Base-by-base conservation (phyloP, 1,284 basidiomycete genomes). In the Coriolopsis trogii region DNA sequence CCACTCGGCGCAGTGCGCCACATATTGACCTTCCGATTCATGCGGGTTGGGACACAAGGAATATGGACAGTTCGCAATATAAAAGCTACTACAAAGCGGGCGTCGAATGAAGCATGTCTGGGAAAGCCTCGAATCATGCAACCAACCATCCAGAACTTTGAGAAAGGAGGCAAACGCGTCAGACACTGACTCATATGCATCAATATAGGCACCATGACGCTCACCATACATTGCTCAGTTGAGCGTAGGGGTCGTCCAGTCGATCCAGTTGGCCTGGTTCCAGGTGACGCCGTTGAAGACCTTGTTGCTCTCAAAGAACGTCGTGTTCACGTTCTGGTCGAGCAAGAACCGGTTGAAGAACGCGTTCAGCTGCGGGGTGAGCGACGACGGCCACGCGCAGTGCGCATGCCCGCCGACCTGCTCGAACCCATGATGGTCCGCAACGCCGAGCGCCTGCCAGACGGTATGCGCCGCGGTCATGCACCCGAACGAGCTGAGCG, bases 271-370 rank as follows among this genome's bases (percentile, higher is more conserved):
- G 23, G 70, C 52, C 25, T 69, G 60, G 30, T 69, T 73, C 59
- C 73, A 80, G 8, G 68, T 67, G 28, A 71, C 67, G 29, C 69
- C 68, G 55, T 74, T 72, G 43, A 74, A 70, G 47, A 55, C 66
- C 37, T 73, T 73, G 58, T 79, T 78, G 1, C 77, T 79, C 55
- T 69, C 68, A 53, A 77, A 67, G 54, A 75, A 68, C 53, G 66
- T 70, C 20, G 79, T 81, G 67, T 71, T 77, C 25, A 70, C 70
- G 46, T 64, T 63, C 63, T 76, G 69, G 24, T 68, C 75, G 41
- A 76, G 69, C 61, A 82, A 62, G 69, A 82, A 82, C 57, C 74
- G 75, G 65, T 79, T 71, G 59, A 82, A 70, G 66, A 80, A 82
- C 18, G 79, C 78, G 50, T 71, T 70, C 44, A 81, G 67, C 48